These are phyloP conservation scores for Saraca asoca DNA, from an alignment of 331 rosid species.

Conservation along the genomic window DNA sequence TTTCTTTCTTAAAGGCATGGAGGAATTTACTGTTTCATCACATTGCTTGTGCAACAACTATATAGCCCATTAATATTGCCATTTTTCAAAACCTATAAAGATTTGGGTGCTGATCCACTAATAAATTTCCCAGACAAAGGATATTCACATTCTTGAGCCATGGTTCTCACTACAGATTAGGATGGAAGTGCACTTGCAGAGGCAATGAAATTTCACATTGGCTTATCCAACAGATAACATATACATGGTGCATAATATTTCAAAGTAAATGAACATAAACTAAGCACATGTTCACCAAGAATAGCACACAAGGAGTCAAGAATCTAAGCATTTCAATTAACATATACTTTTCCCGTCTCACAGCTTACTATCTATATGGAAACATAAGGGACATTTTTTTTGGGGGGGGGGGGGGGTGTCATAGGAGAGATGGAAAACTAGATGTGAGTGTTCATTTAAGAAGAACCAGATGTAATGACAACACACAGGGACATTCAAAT, in stretches of 20 bases:
- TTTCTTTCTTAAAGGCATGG: no score
- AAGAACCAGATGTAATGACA: constrained; percentile 23
- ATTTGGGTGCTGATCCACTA: constrained; percentile 1
- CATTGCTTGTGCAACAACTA: constrained; percentile 1
- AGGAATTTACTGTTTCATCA: constrained; percentile 17
- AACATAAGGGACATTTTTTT: not conserved
- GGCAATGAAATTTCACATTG: constrained; percentile 19
- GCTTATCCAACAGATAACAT: constrained; percentile 8
- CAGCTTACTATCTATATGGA: not conserved
- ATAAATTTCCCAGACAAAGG: not conserved
- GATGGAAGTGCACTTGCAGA: constrained; percentile 5
- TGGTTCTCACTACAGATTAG: not conserved
- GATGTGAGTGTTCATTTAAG: no score
- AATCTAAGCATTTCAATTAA: no score
- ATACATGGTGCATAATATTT: constrained; percentile 10
- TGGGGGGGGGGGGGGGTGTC: not conserved
- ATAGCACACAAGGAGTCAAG: not conserved
- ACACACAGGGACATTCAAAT: constrained; percentile 5
- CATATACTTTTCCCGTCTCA: no score
- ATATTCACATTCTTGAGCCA: constrained; percentile 9
- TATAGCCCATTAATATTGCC: not conserved
- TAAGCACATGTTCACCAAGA: not conserved
- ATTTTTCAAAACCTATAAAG: constrained; percentile 14
- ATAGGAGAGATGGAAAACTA: no score
- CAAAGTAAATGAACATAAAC: constrained; percentile 4